Base-by-base conservation (phyloP, 2,329 filamentous ascomycete species). In the Colletotrichum tropicicola region DNA sequence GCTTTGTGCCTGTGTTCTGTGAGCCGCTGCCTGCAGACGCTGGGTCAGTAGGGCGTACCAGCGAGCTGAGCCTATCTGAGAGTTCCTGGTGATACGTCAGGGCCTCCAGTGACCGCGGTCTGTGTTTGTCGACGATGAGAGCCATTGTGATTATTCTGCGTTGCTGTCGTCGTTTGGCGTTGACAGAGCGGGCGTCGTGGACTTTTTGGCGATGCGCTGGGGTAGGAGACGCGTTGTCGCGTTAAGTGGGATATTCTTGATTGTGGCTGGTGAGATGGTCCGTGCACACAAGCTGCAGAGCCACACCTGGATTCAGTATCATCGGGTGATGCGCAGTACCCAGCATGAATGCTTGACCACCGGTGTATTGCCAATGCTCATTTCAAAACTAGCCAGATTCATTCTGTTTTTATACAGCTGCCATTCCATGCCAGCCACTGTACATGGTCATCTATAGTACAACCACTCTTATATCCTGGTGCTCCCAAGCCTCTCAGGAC, bases 71-170 rank as follows among this genome's bases (percentile, higher is more conserved):
- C 64, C 95, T 89, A 25, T 93, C 91, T 10, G 96, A 98, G 45
- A 99, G 88, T 68, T 97, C 93, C 59, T 89, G 80, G 72, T 99
- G 96, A 74, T 98, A 99, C 71, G 92, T 93, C 65, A 98, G 86
- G 61, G 85, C 81, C 66, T 95, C 92, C 1, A 96, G 86, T 30
- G 90, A 92, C 68, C 91, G 87, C 5, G 92, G 92, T 25, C 89
- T 83, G 73, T 91, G 89, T 71, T 91, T 92, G 74, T 91, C 89
- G 65, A 92, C 89, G 69, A 91, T 90, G 68, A 92, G 85, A 51
- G 89, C 88, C 88, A 91, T 91, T 77, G 58, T 68, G 66, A 17
- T 64, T 67, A 67, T 51, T 67, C 65, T 53, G 37, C 48, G 43
- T 47, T 63, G 60, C 19, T 32, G 51, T 19, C 28, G 56, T 30